Evolutionary conservation across 2,329 filamentous ascomycete genomes (phyloP).

Genomic region (Colletotrichum scovillei): DNA sequence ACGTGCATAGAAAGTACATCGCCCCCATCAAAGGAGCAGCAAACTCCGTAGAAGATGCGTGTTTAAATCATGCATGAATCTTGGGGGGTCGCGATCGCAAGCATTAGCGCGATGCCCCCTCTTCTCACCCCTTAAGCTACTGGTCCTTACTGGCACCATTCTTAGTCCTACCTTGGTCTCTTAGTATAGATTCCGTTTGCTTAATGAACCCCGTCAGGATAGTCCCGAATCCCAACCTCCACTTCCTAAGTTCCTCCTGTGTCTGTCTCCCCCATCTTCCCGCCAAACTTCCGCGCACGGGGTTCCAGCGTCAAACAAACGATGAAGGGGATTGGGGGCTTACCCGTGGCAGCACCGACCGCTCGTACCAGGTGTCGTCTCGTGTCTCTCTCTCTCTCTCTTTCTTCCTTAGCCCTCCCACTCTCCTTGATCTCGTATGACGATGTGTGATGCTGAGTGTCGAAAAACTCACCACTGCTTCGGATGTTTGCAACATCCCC

Average conservation of each 20-base stretch:
- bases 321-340: background rate
- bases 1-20: background rate
- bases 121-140: background rate
- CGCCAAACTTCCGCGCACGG: background rate
- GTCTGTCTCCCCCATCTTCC: background rate
- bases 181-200: too few relatives aligned
- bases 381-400: background rate
- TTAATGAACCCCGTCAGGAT: too few relatives aligned
- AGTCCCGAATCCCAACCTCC: too few relatives aligned
- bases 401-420: background rate
- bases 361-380: slow-evolving; percentile 13
- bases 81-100: background rate
- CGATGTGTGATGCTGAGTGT: background rate
- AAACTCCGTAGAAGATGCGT: background rate
- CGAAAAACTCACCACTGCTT: background rate
- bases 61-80: background rate
- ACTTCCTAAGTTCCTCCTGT: too few relatives aligned
- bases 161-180: too few relatives aligned
- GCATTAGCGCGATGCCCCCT: background rate
- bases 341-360: background rate
- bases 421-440: background rate
- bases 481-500: background rate
- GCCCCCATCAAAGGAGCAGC: too few relatives aligned
- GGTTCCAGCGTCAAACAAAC: slow-evolving; percentile 20
- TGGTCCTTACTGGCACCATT: too few relatives aligned